Percentiles rank a stretch among this genome's conserved stretches.
phyloP scores from a whole-genome alignment of 106 monocot genomes.

The Platanthera zijinensis region DNA sequence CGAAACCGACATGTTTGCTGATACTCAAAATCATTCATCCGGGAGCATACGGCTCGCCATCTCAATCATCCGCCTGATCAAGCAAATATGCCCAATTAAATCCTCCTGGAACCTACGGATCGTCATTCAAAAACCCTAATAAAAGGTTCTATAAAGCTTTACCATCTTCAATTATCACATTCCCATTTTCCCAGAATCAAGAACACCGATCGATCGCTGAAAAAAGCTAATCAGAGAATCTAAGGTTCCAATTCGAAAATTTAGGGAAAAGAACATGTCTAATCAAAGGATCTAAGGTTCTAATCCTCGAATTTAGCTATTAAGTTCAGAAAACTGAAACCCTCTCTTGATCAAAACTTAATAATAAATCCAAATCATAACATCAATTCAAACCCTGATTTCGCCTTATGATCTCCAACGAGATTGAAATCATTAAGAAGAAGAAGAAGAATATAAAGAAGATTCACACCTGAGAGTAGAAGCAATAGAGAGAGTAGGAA shows the following conservation, averaged over 20 bases:
- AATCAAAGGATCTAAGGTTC: not conserved
- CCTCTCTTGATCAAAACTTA: not conserved
- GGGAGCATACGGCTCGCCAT: too few relatives aligned
- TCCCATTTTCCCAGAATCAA: not conserved
- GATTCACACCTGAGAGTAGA: conserved; percentile 21
- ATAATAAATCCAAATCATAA: not conserved
- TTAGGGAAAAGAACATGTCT: too few relatives aligned
- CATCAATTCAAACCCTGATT: not conserved
- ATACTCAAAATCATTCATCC: too few relatives aligned
- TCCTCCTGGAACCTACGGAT: too few relatives aligned
- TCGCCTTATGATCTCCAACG: not conserved
- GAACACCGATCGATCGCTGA: not conserved
- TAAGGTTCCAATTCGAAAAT: not conserved
- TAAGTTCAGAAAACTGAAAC: not conserved
- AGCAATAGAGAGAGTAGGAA: conserved; percentile 8
- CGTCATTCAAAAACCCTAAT: too few relatives aligned
- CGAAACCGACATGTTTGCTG: too few relatives aligned
- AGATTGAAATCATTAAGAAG: not conserved
- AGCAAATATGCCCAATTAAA: too few relatives aligned
- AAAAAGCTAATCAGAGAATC: not conserved
- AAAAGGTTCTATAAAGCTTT: too few relatives aligned
- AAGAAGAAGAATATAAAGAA: not conserved
- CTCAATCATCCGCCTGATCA: too few relatives aligned
- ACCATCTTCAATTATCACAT: too few relatives aligned
- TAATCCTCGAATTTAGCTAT: not conserved